Evolutionary conservation across 306 rosid genomes (phyloP), one percentile per base, ranked within the genome.

Genomic region (Vigna hirtella): DNA sequence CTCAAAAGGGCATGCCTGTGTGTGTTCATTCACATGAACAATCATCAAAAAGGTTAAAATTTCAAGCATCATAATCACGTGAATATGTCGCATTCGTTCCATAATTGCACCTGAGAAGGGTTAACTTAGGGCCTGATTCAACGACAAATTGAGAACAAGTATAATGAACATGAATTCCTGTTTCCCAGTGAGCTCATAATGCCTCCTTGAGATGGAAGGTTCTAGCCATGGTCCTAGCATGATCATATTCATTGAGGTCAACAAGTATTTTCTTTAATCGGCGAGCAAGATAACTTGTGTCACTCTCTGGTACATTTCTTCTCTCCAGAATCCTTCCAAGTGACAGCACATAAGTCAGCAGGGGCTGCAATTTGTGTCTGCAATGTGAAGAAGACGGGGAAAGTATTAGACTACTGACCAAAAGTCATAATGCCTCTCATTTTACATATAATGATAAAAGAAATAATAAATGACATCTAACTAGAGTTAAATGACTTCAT

Each of bases 151-250:
- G 73, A 62, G 74, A 43, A 28, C 67, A 20, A 40, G 73, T 53
- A 74, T 43, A 51, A 57, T 20, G 79, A 73, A 69, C 78, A 81
- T 13, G 65, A 81, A 43, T 47, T 71, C 51, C 59, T 4, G 7
- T 9, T 53, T 57, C 67, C 79, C 50, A 40, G 78, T 49, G 3
- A 57, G 48, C 67, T 91, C 87, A 94, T 82, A 94, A 83, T 28
- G 98, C 97, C 85, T 94, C 98, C 81, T 84, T 94, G 48, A 94
- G 96, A 79, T 87, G 88, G 81, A 94, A 92, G 73, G 89, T 89
- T 92, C 88, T 88, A 20, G 85, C 90, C 76, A 94, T 77, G 83
- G 75, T 86, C 86, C 97, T 87, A 40, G 97, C 98, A 61, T 79
- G 82, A 81, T 94, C 98, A 78, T 92, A 94, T 74, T 94, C 92